Evolutionary conservation across 495 filamentous ascomycete genomes (phyloP).

Genomic region (Xylaria grammica): DNA sequence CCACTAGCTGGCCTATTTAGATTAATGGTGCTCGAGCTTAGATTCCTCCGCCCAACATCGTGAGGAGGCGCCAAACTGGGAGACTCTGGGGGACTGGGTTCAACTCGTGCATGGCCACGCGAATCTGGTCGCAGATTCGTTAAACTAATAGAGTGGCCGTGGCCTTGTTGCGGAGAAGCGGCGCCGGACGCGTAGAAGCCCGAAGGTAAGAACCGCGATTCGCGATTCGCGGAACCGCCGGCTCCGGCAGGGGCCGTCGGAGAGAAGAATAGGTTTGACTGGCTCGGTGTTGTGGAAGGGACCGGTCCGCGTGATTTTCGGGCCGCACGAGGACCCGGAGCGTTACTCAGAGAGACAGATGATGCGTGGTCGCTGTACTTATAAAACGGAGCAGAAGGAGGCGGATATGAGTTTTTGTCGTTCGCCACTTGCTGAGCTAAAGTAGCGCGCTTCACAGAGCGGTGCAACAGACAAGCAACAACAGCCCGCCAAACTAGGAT

Average conservation of each 20-base stretch:
- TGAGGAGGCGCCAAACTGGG: slow-evolving; percentile 52
- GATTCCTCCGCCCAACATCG: slow-evolving; percentile 46
- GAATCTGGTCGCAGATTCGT: slow-evolving; percentile 60
- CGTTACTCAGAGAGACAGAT: slow-evolving; percentile 63
- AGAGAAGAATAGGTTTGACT: slow-evolving; percentile 84
- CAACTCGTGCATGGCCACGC: slow-evolving; percentile 52
- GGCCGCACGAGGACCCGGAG: slow-evolving; percentile 42
- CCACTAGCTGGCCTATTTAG: slow-evolving; percentile 68
- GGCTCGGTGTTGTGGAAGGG: slow-evolving; percentile 52
- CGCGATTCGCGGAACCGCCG: slow-evolving; percentile 57
- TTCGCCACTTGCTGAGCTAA: slow-evolving; percentile 69
- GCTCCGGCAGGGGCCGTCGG: slow-evolving; percentile 71
- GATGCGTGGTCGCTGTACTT: slow-evolving; percentile 63
- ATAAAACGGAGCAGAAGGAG: slow-evolving; percentile 59
- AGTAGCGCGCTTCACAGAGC: slow-evolving; percentile 82
- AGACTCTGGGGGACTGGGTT: slow-evolving; percentile 60
- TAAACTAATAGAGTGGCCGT: slow-evolving; percentile 57
- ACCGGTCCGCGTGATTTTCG: slow-evolving; percentile 48
- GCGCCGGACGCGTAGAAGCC: slow-evolving; percentile 83
- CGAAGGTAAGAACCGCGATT: slow-evolving; percentile 79
- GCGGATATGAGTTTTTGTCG: slow-evolving; percentile 61
- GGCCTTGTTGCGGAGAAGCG: slow-evolving; percentile 54
- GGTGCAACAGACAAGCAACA: slow-evolving; percentile 90
- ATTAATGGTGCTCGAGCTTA: slow-evolving; percentile 74
- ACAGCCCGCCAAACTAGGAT: slow-evolving; percentile 87